Base-by-base conservation (phyloP, 1,139 yeast genomes). In the Pichia sp. region DNA sequence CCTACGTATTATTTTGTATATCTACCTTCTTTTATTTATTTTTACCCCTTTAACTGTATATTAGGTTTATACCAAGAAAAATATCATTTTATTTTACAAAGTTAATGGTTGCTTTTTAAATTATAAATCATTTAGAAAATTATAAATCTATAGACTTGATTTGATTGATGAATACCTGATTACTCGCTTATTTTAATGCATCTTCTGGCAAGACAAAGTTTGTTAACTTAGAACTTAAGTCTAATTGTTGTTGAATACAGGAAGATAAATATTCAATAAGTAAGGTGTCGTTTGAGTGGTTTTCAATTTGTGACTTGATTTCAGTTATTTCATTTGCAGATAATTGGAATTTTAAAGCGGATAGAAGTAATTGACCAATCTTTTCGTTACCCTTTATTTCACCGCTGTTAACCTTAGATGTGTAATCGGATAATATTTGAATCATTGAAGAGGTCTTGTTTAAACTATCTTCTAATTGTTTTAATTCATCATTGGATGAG, bases 211-310 rank as follows among this genome's bases (percentile, higher is more conserved):
- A 49, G 34, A 72, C 68, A 45, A 73, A 63, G 43, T 83, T 77
- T 45, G 93, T 83, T 62, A 87, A 76, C 66, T 86, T 81, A 40
- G 90, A 83, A 62, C 90, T 81, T 61, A 85, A 75, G 63, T 85
- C 93, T 56, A 87, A 77, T 70, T 89, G 96, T 55, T 90, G 87
- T 71, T 85, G 86, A 59, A 89, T 83, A 45, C 94, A 88, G 61
- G 85, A 83, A 51, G 96, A 85, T 69, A 89, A 76, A 65, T 83
- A 86, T 62, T 87, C 94, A 56, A 89, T 79, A 83, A 88, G 82
- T 54, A 86, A 76, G 38, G 89, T 83, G 62, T 89, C 96, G 67
- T 87, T 91, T 63, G 84, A 74, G 66, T 87, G 91, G 47, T 80
- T 76, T 61, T 79, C 80, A 75, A 88, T 83, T 55, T 82, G 76